Percentiles rank a stretch among this genome's conserved stretches.
phyloP scores from a whole-genome alignment of 1,139 yeast species.

The Taphrina betulina region DNA sequence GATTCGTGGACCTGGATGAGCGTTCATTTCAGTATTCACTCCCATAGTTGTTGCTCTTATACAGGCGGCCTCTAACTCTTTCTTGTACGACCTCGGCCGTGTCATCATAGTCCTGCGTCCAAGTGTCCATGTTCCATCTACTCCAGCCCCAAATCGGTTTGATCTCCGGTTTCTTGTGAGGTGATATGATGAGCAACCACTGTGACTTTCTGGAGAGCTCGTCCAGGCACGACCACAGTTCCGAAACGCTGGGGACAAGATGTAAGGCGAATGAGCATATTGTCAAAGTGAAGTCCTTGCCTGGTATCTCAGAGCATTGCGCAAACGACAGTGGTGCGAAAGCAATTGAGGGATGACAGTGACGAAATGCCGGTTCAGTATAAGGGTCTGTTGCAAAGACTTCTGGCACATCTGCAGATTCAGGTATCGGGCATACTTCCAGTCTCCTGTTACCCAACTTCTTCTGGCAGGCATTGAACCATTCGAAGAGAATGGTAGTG shows the following conservation, averaged over 20 bases:
- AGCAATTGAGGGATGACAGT: slow-evolving; percentile 25
- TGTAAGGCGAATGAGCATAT: slow-evolving; percentile 33
- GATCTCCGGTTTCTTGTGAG: slow-evolving; percentile 33
- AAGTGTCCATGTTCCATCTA: slow-evolving; percentile 31
- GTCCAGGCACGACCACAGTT: slow-evolving; percentile 31
- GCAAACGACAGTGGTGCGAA: slow-evolving; percentile 25
- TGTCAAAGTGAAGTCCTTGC: slow-evolving; percentile 12
- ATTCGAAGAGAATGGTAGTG: slow-evolving; percentile 28
- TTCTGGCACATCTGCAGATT: not conserved
- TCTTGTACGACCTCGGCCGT: slow-evolving; percentile 19
- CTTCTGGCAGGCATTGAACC: slow-evolving; percentile 27
- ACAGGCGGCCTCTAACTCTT: slow-evolving; percentile 23
- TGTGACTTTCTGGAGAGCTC: slow-evolving; percentile 30
- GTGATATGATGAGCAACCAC: slow-evolving; percentile 32
- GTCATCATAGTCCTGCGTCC: slow-evolving; percentile 28
- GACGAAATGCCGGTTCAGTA: slow-evolving; percentile 33
- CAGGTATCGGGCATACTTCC: slow-evolving; percentile 13
- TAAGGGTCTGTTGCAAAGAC: slow-evolving; percentile 32
- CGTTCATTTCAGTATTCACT: not conserved
- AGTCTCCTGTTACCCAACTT: slow-evolving; percentile 2
- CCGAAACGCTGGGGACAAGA: slow-evolving; percentile 23
- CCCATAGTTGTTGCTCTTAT: slow-evolving; percentile 20
- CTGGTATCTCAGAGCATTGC: slow-evolving; percentile 14
- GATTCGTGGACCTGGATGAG: too few species aligned
- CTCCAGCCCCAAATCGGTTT: slow-evolving; percentile 34